These are phyloP conservation scores for Xerocomus cyaneibrunnescens DNA, from an alignment of 1,284 basidiomycete genomes.

Conservation along the genomic window DNA sequence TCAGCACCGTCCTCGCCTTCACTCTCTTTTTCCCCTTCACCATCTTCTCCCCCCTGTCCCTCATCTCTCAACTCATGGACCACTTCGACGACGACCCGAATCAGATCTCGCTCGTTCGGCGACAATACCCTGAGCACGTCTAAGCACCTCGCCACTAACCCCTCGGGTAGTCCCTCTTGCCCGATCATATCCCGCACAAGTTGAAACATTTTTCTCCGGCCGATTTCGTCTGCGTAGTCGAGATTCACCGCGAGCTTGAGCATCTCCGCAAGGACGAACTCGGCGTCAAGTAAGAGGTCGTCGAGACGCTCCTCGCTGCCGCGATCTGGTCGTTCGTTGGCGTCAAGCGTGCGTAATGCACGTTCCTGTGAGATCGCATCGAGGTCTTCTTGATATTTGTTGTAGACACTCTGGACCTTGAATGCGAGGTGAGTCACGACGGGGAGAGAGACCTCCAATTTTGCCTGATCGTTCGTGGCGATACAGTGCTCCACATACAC, in stretches of 20 bases:
- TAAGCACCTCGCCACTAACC: conserved; percentile 77
- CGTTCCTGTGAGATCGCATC: conserved; percentile 47
- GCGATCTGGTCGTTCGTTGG: conserved; percentile 42
- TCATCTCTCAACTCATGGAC: conserved; percentile 83
- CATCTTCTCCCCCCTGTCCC: conserved; percentile 29
- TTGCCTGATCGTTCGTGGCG: conserved; percentile 59
- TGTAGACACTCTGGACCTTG: conserved; percentile 80
- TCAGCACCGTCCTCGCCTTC: conserved; percentile 30
- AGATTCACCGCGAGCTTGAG: conserved; percentile 79
- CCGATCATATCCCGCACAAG: conserved; percentile 88
- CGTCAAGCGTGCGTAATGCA: conserved; percentile 41
- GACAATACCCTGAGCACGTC: conserved; percentile 88
- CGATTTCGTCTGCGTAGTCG: conserved; percentile 95
- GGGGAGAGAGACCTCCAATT: conserved; percentile 78
- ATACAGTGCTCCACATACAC: conserved; percentile 84
- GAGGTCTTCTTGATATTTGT: conserved; percentile 57
- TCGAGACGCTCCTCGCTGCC: conserved; percentile 61
- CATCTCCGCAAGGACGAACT: conserved; percentile 82
- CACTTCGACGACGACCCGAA: conserved; percentile 92
- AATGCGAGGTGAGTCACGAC: conserved; percentile 91
- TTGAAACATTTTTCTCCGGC: conserved; percentile 88
- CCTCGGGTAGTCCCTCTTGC: conserved; percentile 76
- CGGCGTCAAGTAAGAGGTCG: conserved; percentile 34
- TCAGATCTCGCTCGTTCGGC: conserved; percentile 86
- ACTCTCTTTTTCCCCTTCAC: conserved; percentile 25